Percentiles rank a stretch among this genome's conserved stretches.
Evolutionary conservation across 2,329 filamentous ascomycete genomes (phyloP).

Genomic region (Cytospora mali): DNA sequence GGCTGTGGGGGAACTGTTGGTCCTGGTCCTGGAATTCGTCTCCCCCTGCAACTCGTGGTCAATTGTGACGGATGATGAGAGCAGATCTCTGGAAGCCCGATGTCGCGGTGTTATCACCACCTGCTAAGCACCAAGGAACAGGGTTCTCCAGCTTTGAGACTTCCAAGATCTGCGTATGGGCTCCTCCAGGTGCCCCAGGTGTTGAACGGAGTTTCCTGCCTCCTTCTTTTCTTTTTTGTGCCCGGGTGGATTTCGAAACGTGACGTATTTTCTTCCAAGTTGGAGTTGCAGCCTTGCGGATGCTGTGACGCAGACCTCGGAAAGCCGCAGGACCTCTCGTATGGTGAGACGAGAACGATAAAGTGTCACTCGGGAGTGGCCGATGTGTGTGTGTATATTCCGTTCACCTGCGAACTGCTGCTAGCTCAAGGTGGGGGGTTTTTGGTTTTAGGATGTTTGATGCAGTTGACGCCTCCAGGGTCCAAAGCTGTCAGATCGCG

Average conservation of each 20-base stretch:
- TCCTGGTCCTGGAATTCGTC: slow-evolving; percentile 6
- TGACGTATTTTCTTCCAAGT: too few relatives aligned
- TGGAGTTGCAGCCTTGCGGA: not conserved
- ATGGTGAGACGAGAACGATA: not conserved
- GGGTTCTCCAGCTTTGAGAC: slow-evolving; percentile 20
- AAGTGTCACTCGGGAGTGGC: not conserved
- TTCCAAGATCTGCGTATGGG: not conserved
- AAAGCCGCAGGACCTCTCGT: not conserved
- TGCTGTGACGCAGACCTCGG: not conserved
- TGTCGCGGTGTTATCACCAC: slow-evolving; percentile 4
- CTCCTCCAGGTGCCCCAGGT: not conserved
- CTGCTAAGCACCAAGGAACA: not conserved
- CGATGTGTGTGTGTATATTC: not conserved
- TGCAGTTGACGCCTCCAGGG: not conserved
- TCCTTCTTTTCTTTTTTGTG: not conserved
- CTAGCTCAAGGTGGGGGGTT: not conserved
- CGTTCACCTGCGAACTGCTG: not conserved
- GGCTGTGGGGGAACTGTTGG: slow-evolving; percentile 18
- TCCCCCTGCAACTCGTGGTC: slow-evolving; percentile 19
- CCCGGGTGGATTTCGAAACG: too few relatives aligned
- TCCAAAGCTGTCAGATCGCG: not conserved
- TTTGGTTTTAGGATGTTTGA: not conserved
- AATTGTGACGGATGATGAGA: slow-evolving; percentile 5
- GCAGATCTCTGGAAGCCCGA: slow-evolving; percentile 14
- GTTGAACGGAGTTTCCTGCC: not conserved